phyloP scores from a whole-genome alignment of 2,329 filamentous ascomycete genomes.

The Cladorrhinum sp. region DNA sequence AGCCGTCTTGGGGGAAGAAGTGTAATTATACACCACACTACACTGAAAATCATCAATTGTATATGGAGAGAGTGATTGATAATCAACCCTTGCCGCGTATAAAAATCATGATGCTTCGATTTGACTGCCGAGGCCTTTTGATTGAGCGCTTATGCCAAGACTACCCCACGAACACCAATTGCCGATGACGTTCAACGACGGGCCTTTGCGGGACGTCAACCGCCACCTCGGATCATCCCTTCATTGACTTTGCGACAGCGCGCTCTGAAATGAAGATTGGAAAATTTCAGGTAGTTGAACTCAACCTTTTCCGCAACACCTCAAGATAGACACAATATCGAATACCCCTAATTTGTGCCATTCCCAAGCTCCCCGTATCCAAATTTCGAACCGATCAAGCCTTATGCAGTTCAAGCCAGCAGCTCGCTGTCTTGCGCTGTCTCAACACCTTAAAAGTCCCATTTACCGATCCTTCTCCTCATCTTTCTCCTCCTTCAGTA shows the following conservation, averaged over 20 bases:
- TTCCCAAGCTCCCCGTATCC: not conserved
- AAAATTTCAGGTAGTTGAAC: not conserved
- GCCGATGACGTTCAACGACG: slow-evolving; percentile 19
- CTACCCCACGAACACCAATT: not conserved
- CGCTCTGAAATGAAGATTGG: not conserved
- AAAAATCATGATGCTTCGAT: slow-evolving; percentile 1
- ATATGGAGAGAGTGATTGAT: not conserved
- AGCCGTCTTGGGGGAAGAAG: no score
- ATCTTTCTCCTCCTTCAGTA: slow-evolving; percentile 7
- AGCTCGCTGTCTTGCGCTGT: slow-evolving; percentile 26
- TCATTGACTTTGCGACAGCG: not conserved
- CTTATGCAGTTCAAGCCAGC: slow-evolving; percentile 27
- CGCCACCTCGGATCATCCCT: not conserved
- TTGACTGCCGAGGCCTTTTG: not conserved
- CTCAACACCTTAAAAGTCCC: slow-evolving; percentile 22
- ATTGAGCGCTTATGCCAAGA: slow-evolving; percentile 7
- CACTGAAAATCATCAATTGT: not conserved
- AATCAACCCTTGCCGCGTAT: not conserved
- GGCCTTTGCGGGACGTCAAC: not conserved
- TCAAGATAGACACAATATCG: not conserved
- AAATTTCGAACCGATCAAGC: not conserved
- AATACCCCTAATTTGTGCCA: not conserved
- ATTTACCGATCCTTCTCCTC: slow-evolving; percentile 12
- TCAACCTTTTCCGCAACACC: not conserved
- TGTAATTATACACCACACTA: not conserved